Conservation (phyloP, 306 rosid genomes). For the Rubus idaeus region DNA sequence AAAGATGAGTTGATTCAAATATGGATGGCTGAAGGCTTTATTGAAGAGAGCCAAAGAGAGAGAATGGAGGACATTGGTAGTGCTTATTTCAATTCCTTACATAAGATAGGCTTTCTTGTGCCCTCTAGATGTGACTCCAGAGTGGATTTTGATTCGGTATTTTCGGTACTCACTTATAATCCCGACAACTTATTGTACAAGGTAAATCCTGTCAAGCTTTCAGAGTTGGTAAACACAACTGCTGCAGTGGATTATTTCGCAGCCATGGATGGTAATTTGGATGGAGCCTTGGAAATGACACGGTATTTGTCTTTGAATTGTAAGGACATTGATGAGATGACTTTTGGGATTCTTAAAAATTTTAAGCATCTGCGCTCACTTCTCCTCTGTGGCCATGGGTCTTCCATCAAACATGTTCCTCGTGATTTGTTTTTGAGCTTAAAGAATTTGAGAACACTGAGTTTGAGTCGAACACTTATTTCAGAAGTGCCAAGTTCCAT, state of each 20-base stretch:
- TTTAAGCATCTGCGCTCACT: slow-evolving; percentile 13
- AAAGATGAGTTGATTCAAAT: slow-evolving; percentile 12
- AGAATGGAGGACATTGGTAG: not conserved
- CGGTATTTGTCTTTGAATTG: slow-evolving; percentile 9
- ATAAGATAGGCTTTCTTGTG: not conserved
- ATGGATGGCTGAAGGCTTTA: slow-evolving; percentile 20
- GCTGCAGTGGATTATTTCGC: not conserved
- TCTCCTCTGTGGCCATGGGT: not conserved
- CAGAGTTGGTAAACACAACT: not conserved
- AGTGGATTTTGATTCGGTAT: not conserved
- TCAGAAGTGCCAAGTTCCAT: slow-evolving; percentile 29
- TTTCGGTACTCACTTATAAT: not conserved
- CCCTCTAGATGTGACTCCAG: not conserved
- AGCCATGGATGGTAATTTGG: not conserved
- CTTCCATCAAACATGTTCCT: slow-evolving; percentile 14
- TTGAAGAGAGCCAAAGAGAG: not conserved
- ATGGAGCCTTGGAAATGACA: not conserved
- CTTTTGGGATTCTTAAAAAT: not conserved
- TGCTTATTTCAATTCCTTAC: not conserved
- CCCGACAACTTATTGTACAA: not conserved
- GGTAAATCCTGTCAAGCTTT: not conserved
- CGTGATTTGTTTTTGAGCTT: slow-evolving; percentile 18
- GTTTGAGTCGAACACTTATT: slow-evolving; percentile 3
- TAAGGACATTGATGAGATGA: not conserved
- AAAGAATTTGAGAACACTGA: slow-evolving; percentile 10